phyloP scores from a whole-genome alignment of 2,329 filamentous ascomycete species.

The Alternaria consortialis region DNA sequence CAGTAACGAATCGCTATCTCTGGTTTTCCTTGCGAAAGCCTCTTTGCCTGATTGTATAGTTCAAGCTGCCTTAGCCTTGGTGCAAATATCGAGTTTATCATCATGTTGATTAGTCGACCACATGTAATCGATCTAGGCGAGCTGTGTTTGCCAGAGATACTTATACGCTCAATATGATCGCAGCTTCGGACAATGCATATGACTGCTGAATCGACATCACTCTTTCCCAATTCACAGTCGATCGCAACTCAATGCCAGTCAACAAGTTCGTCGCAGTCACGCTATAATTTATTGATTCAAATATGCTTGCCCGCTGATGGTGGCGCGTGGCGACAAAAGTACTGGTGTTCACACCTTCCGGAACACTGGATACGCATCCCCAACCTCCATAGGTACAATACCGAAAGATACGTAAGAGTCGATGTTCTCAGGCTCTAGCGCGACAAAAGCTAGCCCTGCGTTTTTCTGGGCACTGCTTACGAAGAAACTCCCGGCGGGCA shows the following conservation, averaged over 20 bases:
- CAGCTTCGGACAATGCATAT: too few species aligned
- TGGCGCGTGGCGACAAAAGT: neutral
- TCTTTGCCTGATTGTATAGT: too few species aligned
- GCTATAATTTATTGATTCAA: neutral
- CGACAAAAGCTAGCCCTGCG: constrained; percentile 48
- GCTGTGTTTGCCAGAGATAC: too few species aligned
- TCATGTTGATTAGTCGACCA: too few species aligned
- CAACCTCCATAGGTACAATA: constrained; percentile 48
- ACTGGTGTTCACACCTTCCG: constrained; percentile 22
- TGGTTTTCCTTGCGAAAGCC: neutral
- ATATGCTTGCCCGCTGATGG: too few species aligned
- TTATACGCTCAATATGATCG: too few species aligned
- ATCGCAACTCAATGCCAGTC: neutral
- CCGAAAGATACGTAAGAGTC: constrained; percentile 51
- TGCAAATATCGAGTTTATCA: too few species aligned
- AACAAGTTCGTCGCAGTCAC: neutral
- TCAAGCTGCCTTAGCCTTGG: too few species aligned
- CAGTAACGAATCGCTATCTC: neutral
- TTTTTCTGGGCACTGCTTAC: constrained; percentile 50
- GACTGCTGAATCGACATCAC: too few species aligned
- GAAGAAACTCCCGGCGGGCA: constrained; percentile 47
- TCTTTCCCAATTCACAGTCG: neutral
- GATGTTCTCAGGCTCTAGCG: constrained; percentile 51
- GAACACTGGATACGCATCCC: constrained; percentile 49
- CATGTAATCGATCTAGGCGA: too few species aligned